Conservation (phyloP, 371 early-diverging fungal species). For the Apophysomyces elegans region DNA sequence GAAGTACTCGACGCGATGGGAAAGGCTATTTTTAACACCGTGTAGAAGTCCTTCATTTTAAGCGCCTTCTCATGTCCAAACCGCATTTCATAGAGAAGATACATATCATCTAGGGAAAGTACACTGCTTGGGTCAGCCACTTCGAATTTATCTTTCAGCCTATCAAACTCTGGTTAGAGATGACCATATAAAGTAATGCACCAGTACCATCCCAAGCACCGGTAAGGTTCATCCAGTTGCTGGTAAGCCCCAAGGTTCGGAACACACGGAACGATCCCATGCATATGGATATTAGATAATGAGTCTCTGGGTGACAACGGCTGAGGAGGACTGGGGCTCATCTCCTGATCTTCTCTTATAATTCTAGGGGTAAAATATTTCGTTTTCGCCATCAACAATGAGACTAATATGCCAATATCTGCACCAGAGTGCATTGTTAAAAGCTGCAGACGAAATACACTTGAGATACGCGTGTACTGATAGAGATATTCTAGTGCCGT, state of each 20-base stretch:
- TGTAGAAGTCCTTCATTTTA: conserved; percentile 48
- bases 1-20: conserved; percentile 22
- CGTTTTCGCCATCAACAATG: conserved; percentile 48
- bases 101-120: conserved; percentile 52
- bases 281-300: conserved; percentile 8
- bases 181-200: neutral
- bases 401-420: conserved; percentile 52
- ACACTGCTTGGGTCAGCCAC: conserved; percentile 35
- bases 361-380: conserved; percentile 37
- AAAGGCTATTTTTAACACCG: conserved; percentile 49
- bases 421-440: conserved; percentile 47
- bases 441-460: conserved; percentile 46
- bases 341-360: conserved; percentile 34
- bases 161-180: neutral
- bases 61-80: conserved; percentile 52
- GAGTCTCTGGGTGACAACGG: conserved; percentile 9
- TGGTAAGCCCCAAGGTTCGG: conserved; percentile 45
- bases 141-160: conserved; percentile 57
- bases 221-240: conserved; percentile 49
- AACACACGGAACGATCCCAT: conserved; percentile 31
- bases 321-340: conserved; percentile 19
- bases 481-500: conserved; percentile 73
- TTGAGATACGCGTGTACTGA: conserved; percentile 64
- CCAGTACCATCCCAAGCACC: conserved; percentile 53
- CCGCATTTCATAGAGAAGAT: conserved; percentile 45